phyloP scores from a whole-genome alignment of 2,329 filamentous ascomycete genomes.

The Calonectria henricotiae region DNA sequence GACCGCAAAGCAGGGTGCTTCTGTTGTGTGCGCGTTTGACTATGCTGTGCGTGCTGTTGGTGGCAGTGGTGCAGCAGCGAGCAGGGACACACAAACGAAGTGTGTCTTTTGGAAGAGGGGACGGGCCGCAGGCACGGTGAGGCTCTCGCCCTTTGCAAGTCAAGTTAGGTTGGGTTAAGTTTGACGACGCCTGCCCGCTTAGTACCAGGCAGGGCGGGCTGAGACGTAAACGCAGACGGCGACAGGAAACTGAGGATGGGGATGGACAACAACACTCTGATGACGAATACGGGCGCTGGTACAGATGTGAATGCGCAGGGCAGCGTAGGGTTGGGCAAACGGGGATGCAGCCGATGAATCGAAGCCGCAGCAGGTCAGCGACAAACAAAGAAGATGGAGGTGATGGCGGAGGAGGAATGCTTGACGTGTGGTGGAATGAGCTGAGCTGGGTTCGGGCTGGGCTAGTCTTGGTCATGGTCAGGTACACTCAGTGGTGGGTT shows the following conservation, averaged over 20 bases:
- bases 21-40: constrained; percentile 45
- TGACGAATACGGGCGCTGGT: constrained; percentile 13
- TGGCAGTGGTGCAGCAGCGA: constrained; percentile 48
- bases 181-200: constrained; percentile 29
- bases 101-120: constrained; percentile 39
- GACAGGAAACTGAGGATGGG: constrained; percentile 28
- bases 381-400: constrained; percentile 46
- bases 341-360: constrained; percentile 40
- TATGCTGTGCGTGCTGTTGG: constrained; percentile 44
- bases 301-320: constrained; percentile 28
- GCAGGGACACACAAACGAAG: constrained; percentile 43
- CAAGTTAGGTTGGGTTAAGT: constrained; percentile 40
- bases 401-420: constrained; percentile 53
- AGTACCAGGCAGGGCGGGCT: constrained; percentile 35
- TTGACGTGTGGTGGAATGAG: constrained; percentile 52
- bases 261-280: constrained; percentile 23
- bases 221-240: constrained; percentile 39
- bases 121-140: constrained; percentile 37
- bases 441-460: constrained; percentile 45
- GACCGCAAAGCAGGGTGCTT: constrained; percentile 43
- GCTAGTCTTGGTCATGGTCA: constrained; percentile 43
- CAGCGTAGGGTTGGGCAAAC: constrained; percentile 37
- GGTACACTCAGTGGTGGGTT: constrained; percentile 36
- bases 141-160: constrained; percentile 41
- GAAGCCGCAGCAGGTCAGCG: constrained; percentile 45